Conservation (phyloP, 805 yeast species). For the Candida stauntonica region DNA sequence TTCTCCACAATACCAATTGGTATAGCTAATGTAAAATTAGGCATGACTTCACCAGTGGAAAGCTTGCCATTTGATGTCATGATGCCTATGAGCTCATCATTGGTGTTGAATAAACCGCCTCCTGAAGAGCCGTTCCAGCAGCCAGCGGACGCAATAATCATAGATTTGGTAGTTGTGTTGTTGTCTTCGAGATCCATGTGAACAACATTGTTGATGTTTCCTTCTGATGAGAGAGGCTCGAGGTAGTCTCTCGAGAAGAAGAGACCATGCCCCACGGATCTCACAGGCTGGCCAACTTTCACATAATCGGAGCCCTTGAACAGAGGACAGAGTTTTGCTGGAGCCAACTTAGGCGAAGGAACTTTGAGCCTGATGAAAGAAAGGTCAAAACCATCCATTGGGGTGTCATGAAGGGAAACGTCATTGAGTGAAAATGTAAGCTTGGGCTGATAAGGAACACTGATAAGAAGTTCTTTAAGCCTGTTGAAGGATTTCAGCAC, state of each 20-base stretch:
- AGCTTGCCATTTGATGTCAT: constrained; percentile 30
- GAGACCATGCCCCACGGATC: constrained; percentile 26
- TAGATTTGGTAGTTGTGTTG: constrained; percentile 6
- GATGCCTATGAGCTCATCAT: constrained; percentile 25
- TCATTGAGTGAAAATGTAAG: constrained; percentile 8
- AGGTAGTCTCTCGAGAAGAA: constrained; percentile 15
- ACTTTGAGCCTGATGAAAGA: constrained; percentile 20
- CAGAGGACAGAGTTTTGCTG: constrained; percentile 11
- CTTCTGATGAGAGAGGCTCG: constrained; percentile 22
- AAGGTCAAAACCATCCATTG: constrained; percentile 26
- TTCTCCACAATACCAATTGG: constrained; percentile 25
- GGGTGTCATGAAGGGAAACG: constrained; percentile 13
- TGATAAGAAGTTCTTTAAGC: constrained; percentile 12
- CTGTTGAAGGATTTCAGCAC: constrained; percentile 19
- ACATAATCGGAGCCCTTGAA: constrained; percentile 7
- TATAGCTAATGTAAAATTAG: constrained; percentile 26
- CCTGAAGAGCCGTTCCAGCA: constrained; percentile 31
- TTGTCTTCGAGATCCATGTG: constrained; percentile 12
- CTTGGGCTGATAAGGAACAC: constrained; percentile 8
- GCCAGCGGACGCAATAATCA: constrained; percentile 25
- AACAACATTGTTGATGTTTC: constrained; percentile 19
- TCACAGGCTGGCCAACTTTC: constrained; percentile 16
- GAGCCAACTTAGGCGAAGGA: constrained; percentile 6
- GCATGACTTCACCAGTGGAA: constrained; percentile 25
- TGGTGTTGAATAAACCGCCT: constrained; percentile 26